phyloP scores from a whole-genome alignment of 305 asterid species.

The Solanum hybrid region DNA sequence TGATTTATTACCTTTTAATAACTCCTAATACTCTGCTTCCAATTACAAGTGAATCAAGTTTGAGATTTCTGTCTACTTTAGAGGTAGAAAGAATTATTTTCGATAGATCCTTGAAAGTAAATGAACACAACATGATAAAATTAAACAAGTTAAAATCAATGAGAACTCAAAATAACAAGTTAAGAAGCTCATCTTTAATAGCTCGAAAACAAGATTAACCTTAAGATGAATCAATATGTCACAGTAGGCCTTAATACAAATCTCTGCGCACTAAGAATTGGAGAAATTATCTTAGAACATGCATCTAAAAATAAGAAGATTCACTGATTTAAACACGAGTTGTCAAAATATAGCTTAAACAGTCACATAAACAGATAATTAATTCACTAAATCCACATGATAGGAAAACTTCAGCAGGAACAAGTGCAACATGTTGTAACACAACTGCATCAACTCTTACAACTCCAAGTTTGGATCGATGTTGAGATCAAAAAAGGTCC shows the following conservation, averaged over 20 bases:
- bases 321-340: background rate
- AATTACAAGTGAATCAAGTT: no score
- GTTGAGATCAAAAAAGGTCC: background rate
- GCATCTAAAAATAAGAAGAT: background rate
- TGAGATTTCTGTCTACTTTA: no score
- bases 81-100: no score
- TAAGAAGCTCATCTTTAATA: background rate
- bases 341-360: background rate
- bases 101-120: no score
- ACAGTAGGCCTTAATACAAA: background rate
- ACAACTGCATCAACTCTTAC: background rate
- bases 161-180: background rate
- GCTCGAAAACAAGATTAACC: background rate
- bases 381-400: background rate
- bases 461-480: background rate
- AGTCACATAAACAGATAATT: background rate
- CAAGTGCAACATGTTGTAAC: background rate
- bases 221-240: background rate
- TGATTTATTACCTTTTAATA: no score
- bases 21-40: no score
- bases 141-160: no score
- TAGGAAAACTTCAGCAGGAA: background rate
- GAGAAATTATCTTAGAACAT: background rate
- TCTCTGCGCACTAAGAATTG: background rate
- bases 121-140: no score